These are phyloP conservation scores for Lactuca saligna DNA, from an alignment of 129 eudicot genomes.

Conservation along the genomic window DNA sequence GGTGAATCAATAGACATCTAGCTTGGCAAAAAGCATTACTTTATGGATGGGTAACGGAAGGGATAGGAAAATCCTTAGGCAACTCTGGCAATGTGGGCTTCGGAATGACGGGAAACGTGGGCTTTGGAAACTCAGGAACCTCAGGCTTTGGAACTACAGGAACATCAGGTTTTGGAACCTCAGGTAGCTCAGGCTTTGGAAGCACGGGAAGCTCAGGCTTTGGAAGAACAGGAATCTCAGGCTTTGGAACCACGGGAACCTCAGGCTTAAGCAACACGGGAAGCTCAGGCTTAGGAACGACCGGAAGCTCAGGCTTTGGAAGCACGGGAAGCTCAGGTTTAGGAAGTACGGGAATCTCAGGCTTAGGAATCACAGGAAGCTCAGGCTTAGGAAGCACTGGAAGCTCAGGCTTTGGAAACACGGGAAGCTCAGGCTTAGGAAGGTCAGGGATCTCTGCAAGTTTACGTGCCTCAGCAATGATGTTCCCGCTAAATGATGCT, in stretches of 20 bases:
- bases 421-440: neutral
- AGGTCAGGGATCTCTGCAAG: conserved; percentile 27
- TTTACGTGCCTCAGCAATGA: conserved; percentile 15
- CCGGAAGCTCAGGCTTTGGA: conserved; percentile 14
- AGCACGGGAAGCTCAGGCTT: neutral
- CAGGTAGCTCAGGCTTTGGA: conserved; percentile 12
- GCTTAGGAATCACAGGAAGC: conserved; percentile 3
- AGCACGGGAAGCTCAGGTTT: conserved; percentile 11
- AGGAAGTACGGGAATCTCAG: conserved; percentile 17
- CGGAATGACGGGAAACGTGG: conserved; percentile 5
- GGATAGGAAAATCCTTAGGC: too few relatives aligned
- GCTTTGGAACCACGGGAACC: conserved; percentile 21
- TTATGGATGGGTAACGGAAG: too few relatives aligned
- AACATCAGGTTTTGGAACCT: conserved; percentile 1
- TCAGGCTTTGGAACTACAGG: conserved; percentile 10
- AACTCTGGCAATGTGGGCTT: too few relatives aligned
- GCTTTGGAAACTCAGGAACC: conserved; percentile 19
- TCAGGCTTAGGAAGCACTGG: conserved; percentile 21
- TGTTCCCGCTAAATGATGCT: conserved; percentile 11
- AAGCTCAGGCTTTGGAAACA: conserved; percentile 9
- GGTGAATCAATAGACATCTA: too few relatives aligned
- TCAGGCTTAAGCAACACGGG: conserved; percentile 22
- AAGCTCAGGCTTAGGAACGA: conserved; percentile 5
- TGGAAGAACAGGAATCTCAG: conserved; percentile 2
- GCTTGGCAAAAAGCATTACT: too few relatives aligned